Base-by-base conservation (phyloP, 2,329 filamentous ascomycete genomes). In the Nannizziopsis arthrosporioides region DNA sequence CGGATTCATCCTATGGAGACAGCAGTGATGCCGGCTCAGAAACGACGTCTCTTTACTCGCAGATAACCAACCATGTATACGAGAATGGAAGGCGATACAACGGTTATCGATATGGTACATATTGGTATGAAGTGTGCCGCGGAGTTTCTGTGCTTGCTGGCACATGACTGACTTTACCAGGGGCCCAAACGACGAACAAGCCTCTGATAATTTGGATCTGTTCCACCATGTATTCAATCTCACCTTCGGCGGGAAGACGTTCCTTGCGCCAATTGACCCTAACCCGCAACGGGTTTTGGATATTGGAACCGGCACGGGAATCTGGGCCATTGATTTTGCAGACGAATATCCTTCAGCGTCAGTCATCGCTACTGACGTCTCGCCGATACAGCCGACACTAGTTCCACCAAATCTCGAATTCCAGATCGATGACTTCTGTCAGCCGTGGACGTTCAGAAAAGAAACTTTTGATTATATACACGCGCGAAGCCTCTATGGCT, bases 281-380 rank as follows among this genome's bases (percentile, higher is more conserved):
- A 53, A 59, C 7, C 66, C 68, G 1, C 63, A 63, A 35, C 62
- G 66, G 17, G 68, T 71, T 15, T 62, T 77, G 5, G 74, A 76
- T 56, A 59, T 75, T 14, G 74, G 73, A 2, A 76, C 73, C 0
- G 73, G 73, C 11, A 74, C 71, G 1, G 53, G 53, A 10, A 57
- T 61, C 41, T 64, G 62, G 62, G 55, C 62, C 12, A 61, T 61
- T 8, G 55, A 59, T 14, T 56, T 63, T 45, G 62, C 49, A 1
- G 47, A 50, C 14, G 19, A 39, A 22, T 38, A 38, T 40, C 22
- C 27, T 9, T 32, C 36, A 34, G 36, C 27, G 14, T 18, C 27
- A 8, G 35, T 37, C 9, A 38, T 37, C 12, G 18, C 38, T 12
- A 27, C 40, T 30, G 40, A 48, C 22, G 19, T 48, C 10, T 48